Evolutionary conservation across 768 basidiomycete species (phyloP).

Genomic region (Piloderma croceum): DNA sequence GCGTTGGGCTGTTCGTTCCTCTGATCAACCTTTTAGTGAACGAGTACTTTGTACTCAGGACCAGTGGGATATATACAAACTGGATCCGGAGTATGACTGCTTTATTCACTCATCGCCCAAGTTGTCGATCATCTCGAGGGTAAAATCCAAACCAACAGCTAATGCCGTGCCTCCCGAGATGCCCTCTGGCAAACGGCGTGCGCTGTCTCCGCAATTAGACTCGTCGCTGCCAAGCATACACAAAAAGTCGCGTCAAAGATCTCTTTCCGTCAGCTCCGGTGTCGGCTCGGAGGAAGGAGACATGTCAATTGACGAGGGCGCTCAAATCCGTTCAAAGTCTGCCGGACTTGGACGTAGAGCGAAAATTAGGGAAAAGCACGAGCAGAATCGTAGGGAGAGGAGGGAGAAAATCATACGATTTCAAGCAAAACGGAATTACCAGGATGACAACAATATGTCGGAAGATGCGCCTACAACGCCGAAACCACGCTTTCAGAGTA

Average conservation of each 20-base stretch:
- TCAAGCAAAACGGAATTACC: slow-evolving; percentile 15
- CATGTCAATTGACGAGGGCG: neutral
- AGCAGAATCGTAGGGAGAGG: slow-evolving; percentile 29
- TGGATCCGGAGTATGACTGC: slow-evolving; percentile 72
- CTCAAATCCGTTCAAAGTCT: neutral
- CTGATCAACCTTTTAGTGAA: slow-evolving; percentile 32
- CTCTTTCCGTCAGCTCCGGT: neutral
- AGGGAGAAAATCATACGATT: slow-evolving; percentile 26
- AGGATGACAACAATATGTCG: slow-evolving; percentile 9
- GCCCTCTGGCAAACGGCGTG: slow-evolving; percentile 5
- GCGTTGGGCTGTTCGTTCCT: slow-evolving; percentile 1
- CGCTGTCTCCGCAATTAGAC: neutral
- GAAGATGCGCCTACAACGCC: slow-evolving; percentile 14
- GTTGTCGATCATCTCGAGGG: slow-evolving; percentile 18
- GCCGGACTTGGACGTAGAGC: neutral
- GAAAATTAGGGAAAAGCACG: slow-evolving; percentile 3
- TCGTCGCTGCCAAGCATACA: neutral
- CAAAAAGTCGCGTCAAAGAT: neutral
- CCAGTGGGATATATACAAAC: slow-evolving; percentile 83
- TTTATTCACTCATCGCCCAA: slow-evolving; percentile 42
- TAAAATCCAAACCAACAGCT: slow-evolving; percentile 10
- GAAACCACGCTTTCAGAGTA: slow-evolving; percentile 13
- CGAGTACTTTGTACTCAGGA: slow-evolving; percentile 55
- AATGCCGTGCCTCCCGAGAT: slow-evolving; percentile 6
- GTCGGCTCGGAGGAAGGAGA: neutral